Evolutionary conservation across 169 alveolate species (phyloP).

Genomic region (Toxoplasma gondii): DNA sequence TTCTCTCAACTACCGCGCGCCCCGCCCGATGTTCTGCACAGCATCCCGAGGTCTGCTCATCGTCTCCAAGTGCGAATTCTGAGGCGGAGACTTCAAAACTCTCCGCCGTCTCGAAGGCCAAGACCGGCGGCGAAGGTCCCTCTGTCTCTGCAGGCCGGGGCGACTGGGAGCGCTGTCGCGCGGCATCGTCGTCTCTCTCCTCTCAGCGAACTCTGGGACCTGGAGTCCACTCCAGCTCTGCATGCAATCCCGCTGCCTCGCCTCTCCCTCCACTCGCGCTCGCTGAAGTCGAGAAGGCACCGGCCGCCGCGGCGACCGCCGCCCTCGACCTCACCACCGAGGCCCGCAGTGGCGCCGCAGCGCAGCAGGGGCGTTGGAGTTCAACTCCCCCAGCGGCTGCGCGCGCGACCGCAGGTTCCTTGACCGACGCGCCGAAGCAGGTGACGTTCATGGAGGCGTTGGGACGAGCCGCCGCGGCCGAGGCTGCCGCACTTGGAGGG

Average conservation of each 20-base stretch:
- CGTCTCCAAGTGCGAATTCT: too few species aligned
- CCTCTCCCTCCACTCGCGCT: background rate
- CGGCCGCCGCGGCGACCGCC: background rate
- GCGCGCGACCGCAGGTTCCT: background rate
- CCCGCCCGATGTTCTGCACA: too few species aligned
- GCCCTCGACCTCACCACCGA: too few species aligned
- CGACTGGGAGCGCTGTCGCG: background rate
- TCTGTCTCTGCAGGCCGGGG: background rate
- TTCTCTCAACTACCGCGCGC: too few species aligned
- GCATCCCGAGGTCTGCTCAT: too few species aligned
- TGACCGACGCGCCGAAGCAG: background rate
- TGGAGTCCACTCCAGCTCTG: background rate
- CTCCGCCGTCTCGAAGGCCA: too few species aligned
- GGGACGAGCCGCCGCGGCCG: constrained; percentile 16
- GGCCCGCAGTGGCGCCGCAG: too few species aligned
- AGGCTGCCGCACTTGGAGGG: constrained; percentile 11
- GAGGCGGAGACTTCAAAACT: too few species aligned
- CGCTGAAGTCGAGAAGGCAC: background rate
- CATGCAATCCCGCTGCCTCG: background rate
- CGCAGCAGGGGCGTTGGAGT: too few species aligned
- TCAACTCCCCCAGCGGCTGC: too few species aligned
- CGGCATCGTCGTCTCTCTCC: background rate
- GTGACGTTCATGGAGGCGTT: background rate
- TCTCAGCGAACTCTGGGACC: background rate
- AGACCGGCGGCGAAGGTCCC: too few species aligned